A percentile compares a stretch with the other conserved stretches of the same genome.
phyloP scores from a whole-genome alignment of 257 asterid species.

The Prunella vulgaris region DNA sequence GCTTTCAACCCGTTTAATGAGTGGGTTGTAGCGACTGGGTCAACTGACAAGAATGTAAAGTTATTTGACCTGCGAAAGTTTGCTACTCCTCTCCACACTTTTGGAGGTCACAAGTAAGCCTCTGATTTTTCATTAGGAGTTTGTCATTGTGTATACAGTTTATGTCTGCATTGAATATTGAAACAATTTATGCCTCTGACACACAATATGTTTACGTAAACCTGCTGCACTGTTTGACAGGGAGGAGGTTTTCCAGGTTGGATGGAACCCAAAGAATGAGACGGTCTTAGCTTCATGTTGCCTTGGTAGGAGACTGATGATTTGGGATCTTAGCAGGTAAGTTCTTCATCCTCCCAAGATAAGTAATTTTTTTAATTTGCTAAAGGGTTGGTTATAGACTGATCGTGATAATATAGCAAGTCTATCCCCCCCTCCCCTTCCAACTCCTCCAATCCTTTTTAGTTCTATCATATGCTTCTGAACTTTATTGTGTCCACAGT shows the following conservation, averaged over 20 bases:
- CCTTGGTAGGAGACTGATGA: constrained; percentile 90
- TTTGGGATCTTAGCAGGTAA: constrained; percentile 99
- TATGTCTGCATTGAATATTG: not conserved
- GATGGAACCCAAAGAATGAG: constrained; percentile 97
- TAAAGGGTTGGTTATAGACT: too few species aligned
- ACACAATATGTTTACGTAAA: not conserved
- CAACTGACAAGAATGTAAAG: constrained; percentile 89
- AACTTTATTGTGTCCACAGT: too few species aligned
- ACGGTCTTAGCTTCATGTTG: constrained; percentile 91
- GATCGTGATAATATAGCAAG: too few species aligned
- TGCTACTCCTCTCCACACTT: constrained; percentile 64
- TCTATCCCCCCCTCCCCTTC: too few species aligned
- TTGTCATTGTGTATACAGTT: not conserved
- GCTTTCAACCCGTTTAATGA: constrained; percentile 96
- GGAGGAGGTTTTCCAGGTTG: constrained; percentile 98
- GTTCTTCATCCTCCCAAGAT: constrained; percentile 12
- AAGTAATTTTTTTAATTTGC: too few species aligned
- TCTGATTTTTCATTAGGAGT: not conserved
- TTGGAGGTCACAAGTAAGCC: constrained; percentile 84
- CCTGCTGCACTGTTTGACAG: constrained; percentile 34
- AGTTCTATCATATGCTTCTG: not conserved
- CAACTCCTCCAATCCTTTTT: not conserved
- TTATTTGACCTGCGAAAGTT: constrained; percentile 84
- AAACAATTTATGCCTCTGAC: constrained; percentile 7
- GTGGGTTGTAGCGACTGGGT: constrained; percentile 95